Conservation (phyloP, 495 filamentous ascomycete species). For the Aspergillus panamensis region DNA sequence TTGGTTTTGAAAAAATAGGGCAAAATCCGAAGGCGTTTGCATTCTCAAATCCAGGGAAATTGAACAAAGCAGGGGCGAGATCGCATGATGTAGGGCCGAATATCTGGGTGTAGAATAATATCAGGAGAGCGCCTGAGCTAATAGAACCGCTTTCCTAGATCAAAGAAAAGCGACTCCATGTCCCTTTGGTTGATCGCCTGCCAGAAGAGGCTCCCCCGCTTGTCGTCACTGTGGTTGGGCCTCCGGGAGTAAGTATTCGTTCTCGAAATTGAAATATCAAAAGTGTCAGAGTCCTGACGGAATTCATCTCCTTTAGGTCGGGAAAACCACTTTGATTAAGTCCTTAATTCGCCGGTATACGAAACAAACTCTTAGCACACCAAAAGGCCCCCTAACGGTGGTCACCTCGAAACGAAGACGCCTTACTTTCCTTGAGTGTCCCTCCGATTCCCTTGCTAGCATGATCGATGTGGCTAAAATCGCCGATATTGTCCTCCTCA, state of each 20-base stretch:
- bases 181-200: slow-evolving; percentile 89
- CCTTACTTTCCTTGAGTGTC: slow-evolving; percentile 94
- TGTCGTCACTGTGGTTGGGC: slow-evolving; percentile 88
- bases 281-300: not conserved
- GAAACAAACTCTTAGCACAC: slow-evolving; percentile 87
- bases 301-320: slow-evolving; percentile 36
- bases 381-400: slow-evolving; percentile 87
- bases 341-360: slow-evolving; percentile 91
- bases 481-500: slow-evolving; percentile 89
- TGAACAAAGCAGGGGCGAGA: slow-evolving; percentile 77
- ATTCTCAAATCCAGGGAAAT: slow-evolving; percentile 77
- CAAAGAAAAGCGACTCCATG: slow-evolving; percentile 93
- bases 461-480: slow-evolving; percentile 97
- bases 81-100: slow-evolving; percentile 77
- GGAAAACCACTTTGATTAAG: slow-evolving; percentile 79
- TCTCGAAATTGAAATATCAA: slow-evolving; percentile 21
- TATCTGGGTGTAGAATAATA: slow-evolving; percentile 2
- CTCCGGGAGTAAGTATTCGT: slow-evolving; percentile 69
- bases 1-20: slow-evolving; percentile 39
- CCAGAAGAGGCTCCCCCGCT: slow-evolving; percentile 95
- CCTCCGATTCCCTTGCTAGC: slow-evolving; percentile 82
- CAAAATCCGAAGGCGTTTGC: slow-evolving; percentile 91
- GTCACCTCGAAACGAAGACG: slow-evolving; percentile 91
- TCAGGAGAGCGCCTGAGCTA: slow-evolving; percentile 1
- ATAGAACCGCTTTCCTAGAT: slow-evolving; percentile 48